phyloP scores from a whole-genome alignment of 140 eudicot genomes.

The Ambrosia hybrid region DNA sequence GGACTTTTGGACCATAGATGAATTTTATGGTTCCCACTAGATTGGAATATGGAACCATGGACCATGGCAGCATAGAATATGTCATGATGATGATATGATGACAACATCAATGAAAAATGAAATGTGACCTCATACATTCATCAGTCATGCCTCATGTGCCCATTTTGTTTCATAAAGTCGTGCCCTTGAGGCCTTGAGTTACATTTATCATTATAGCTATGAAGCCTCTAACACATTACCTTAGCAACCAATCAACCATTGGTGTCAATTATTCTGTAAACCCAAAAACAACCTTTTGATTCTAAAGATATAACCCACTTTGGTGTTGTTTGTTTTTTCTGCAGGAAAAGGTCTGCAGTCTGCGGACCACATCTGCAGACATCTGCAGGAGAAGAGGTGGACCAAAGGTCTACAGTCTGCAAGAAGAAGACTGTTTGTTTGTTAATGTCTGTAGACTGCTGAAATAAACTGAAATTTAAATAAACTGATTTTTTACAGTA shows the following conservation, averaged over 20 bases:
- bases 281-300: conserved; percentile 7
- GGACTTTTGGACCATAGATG: conserved; percentile 24
- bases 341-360: too few relatives aligned
- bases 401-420: too few relatives aligned
- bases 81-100: conserved; percentile 48
- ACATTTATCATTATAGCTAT: neutral
- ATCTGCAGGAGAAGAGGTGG: too few relatives aligned
- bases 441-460: too few relatives aligned
- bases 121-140: conserved; percentile 30
- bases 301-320: neutral
- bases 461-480: too few relatives aligned
- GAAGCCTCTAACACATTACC: conserved; percentile 1
- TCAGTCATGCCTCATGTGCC: conserved; percentile 37
- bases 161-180: conserved; percentile 17
- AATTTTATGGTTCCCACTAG: conserved; percentile 5
- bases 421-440: too few relatives aligned
- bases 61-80: conserved; percentile 1
- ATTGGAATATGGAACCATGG: conserved; percentile 33
- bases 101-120: conserved; percentile 15
- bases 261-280: conserved; percentile 1
- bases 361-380: too few relatives aligned
- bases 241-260: conserved; percentile 18
- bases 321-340: too few relatives aligned
- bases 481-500: too few relatives aligned
- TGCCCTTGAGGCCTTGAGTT: neutral